Base-by-base conservation (phyloP, 495 filamentous ascomycete species). In the Penicillium subrubescens region DNA sequence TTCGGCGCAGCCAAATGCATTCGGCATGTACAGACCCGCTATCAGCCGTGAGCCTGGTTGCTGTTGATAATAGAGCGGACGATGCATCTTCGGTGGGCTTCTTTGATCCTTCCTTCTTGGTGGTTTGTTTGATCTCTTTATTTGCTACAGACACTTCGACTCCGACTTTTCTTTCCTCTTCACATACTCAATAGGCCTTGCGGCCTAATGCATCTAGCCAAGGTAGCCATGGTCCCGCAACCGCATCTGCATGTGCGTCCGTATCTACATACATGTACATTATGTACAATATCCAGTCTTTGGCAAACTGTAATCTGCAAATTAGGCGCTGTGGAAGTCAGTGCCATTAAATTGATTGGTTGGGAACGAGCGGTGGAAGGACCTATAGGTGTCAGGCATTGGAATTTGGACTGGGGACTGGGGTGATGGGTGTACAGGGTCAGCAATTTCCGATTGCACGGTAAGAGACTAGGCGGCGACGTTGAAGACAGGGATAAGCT, bases 71-170 rank as follows among this genome's bases (percentile, higher is more conserved):
- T 61, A 23, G 14, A 60, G 59, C 62, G 50, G 61, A 57, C 62
- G 59, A 59, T 65, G 66, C 51, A 31, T 59, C 66, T 64, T 67
- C 43, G 55, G 21, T 21, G 27, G 37, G 21, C 44, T 68, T 68
- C 60, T 67, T 62, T n/a, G 60, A 61, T 44, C 61, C 59, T 23
- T 58, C 53, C 52, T 31, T 61, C 41, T 29, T 5, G 4, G 7
- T 31, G 6, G 8, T 3, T 27, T 21, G 25, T 52, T 52, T 31
- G 48, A 31, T 15, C 12, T 31, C 27, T 27, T 52, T 27, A 29
- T 51, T 27, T 29, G 23, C 7, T 10, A 29, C 12, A 15, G 8
- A 8, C 3, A 15, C 48, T 31, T 11, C 19, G 11, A 15, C 48
- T 17, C 23, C 25, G 12, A 4, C 21, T 27, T 23, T 12, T 11